A percentile compares a stretch with the other conserved stretches of the same genome.
Conservation (phyloP, 805 yeast species). For the Cyberlindnera saturnus region DNA sequence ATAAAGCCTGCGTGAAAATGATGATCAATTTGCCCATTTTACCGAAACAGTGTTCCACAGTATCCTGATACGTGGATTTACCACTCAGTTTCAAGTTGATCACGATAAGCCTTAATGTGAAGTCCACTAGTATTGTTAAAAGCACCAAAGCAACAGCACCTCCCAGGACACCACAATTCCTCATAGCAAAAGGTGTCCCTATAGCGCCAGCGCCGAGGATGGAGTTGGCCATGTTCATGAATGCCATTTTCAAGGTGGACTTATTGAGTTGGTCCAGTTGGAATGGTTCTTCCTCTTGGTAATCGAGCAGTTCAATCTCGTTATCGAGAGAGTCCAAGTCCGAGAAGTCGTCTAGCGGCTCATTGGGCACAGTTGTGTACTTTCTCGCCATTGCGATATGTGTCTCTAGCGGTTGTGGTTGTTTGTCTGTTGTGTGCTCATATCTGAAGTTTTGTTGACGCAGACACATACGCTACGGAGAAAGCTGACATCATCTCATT, state of each 20-base stretch:
- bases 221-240: conserved; percentile 95
- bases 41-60: conserved; percentile 78
- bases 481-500: too few species aligned
- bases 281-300: conserved; percentile 15
- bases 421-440: too few species aligned
- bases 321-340: conserved; percentile 21
- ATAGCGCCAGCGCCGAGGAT: conserved; percentile 95
- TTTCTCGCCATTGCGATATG: not conserved
- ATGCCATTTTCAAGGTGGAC: conserved; percentile 75
- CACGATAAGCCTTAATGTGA: conserved; percentile 80
- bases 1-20: conserved; percentile 72
- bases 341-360: conserved; percentile 7
- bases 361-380: conserved; percentile 8
- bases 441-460: too few species aligned
- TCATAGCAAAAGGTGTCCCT: conserved; percentile 87
- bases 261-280: conserved; percentile 24
- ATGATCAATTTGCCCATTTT: conserved; percentile 59
- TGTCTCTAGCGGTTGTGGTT: too few species aligned
- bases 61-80: conserved; percentile 75
- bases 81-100: conserved; percentile 76
- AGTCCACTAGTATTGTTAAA: conserved; percentile 72
- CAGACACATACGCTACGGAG: too few species aligned
- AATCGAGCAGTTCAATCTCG: conserved; percentile 8
- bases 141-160: conserved; percentile 57
- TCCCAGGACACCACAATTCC: conserved; percentile 72